Evolutionary conservation across 352 stramenopile genomes (phyloP), one percentile per base, ranked within the genome.

Genomic region (Pythium scleroteichum): DNA sequence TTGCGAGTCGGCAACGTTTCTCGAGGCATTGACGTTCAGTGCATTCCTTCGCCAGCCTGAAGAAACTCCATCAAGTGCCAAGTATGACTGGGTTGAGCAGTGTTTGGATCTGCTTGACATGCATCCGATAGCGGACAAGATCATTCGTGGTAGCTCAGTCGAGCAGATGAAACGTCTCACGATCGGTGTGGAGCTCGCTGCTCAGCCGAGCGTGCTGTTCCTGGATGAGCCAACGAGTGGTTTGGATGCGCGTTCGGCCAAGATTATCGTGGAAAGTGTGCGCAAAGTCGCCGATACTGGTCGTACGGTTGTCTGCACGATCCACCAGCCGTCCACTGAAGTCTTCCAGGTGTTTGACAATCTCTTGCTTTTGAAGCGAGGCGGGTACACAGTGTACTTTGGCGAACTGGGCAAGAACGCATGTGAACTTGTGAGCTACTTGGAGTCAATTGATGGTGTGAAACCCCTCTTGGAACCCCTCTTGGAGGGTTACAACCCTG

Each of bases 21-120:
- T 90, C 20, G 95, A 98, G 57, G 87, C 90, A 12, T 82, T 98
- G n/a, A 78, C 76, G 4, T 98, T 98, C 66, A 96, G 83, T 39
- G 90, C 92, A 1, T 91, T 91, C 58, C 68, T 98, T 47, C 76
- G 92, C 19, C 78, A 88, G 35, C 53, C 41, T 14, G 59, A 57
- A 16, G 54, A 48, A 14, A 39, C 73, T 1, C 35, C 69, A 16
- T 39, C 81, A 57, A 45, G 49, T 53, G 39, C 59, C 5, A 76
- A 75, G 52, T 62, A 59, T 22, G 61, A 71, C 33, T 79, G 71
- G 4, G 74, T 82, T 14, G 64, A 67, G 1, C 66, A 77, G 22
- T 78, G 71, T 48, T 32, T 85, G 8, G 59, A 71, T 13, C 26
- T 80, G 19, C 33, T 77, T 14, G 63, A 62, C 4, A 13, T 80